A percentile compares a stretch with the other conserved stretches of the same genome.
Conservation (phyloP, 129 eudicot genomes). For the Centaurea solstitialis region DNA sequence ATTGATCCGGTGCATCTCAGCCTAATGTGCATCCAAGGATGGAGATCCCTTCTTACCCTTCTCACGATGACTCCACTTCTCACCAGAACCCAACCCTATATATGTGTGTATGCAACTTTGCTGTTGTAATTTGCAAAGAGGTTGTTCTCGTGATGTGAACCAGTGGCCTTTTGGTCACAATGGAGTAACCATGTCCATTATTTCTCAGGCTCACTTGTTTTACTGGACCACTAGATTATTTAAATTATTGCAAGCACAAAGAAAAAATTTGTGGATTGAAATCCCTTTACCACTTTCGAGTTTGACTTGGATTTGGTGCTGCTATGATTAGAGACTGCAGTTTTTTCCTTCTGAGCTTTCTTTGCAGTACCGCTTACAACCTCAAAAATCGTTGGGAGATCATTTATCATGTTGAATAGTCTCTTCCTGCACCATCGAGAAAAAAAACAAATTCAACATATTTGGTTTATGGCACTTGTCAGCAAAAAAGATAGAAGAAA, state of each 20-base stretch:
- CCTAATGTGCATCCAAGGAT: too few species aligned
- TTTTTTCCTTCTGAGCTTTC: conserved; percentile 72
- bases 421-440: conserved; percentile 53
- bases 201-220: background rate
- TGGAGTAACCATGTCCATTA: conserved; percentile 1
- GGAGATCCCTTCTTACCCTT: too few species aligned
- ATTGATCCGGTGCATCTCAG: too few species aligned
- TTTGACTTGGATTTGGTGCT: conserved; percentile 73
- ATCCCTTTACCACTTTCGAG: conserved; percentile 60
- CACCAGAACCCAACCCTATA: too few species aligned
- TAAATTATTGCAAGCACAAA: background rate
- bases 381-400: conserved; percentile 79
- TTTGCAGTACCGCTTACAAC: conserved; percentile 67
- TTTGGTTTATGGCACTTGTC: background rate
- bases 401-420: conserved; percentile 76
- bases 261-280: background rate
- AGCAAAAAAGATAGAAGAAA: conserved; percentile 19
- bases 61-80: too few species aligned
- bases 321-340: conserved; percentile 55
- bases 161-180: background rate
- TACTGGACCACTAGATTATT: background rate
- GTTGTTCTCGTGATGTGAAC: background rate
- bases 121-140: too few species aligned
- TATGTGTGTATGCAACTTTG: too few species aligned
- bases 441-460: background rate